Conservation (phyloP, 495 filamentous ascomycete genomes). For the Neurospora sp. region DNA sequence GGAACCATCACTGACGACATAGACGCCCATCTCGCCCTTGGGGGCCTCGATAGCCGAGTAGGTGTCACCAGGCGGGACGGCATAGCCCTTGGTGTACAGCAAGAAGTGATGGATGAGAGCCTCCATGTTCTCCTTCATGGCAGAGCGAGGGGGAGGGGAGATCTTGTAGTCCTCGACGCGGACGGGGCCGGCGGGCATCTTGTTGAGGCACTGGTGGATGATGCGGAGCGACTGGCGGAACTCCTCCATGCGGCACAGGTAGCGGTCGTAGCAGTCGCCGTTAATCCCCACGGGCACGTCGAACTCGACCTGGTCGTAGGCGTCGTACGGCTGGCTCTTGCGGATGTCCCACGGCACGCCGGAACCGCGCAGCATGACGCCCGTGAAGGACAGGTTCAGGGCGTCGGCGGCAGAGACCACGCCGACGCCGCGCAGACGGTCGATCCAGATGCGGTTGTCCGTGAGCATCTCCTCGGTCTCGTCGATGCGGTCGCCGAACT, state of each 20-base stretch:
- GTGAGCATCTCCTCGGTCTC: slow-evolving; percentile 98
- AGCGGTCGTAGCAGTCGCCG: slow-evolving; percentile 98
- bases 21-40: slow-evolving; percentile 99
- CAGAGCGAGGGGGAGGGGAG: slow-evolving; percentile 86
- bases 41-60: slow-evolving; percentile 97
- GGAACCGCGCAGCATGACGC: slow-evolving; percentile 95
- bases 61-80: slow-evolving; percentile 95
- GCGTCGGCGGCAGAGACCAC: slow-evolving; percentile 87
- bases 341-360: slow-evolving; percentile 98
- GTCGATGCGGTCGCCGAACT: slow-evolving; percentile 98
- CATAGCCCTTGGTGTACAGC: slow-evolving; percentile 95
- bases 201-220: slow-evolving; percentile 97
- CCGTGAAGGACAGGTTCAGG: slow-evolving; percentile 89
- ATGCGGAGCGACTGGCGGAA: slow-evolving; percentile 96
- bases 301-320: slow-evolving; percentile 95
- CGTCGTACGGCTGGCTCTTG: slow-evolving; percentile 92
- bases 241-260: slow-evolving; percentile 99
- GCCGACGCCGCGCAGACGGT: slow-evolving; percentile 81
- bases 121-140: slow-evolving; percentile 99
- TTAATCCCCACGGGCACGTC: slow-evolving; percentile 95
- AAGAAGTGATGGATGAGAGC: slow-evolving; percentile 99
- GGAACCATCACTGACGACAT: slow-evolving; percentile 89
- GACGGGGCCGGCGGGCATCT: slow-evolving; percentile 93
- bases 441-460: slow-evolving; percentile 98
- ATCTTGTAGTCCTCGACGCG: slow-evolving; percentile 98